Evolutionary conservation across 2,329 filamentous ascomycete genomes (phyloP).

Genomic region (Emydomyces testavorans): DNA sequence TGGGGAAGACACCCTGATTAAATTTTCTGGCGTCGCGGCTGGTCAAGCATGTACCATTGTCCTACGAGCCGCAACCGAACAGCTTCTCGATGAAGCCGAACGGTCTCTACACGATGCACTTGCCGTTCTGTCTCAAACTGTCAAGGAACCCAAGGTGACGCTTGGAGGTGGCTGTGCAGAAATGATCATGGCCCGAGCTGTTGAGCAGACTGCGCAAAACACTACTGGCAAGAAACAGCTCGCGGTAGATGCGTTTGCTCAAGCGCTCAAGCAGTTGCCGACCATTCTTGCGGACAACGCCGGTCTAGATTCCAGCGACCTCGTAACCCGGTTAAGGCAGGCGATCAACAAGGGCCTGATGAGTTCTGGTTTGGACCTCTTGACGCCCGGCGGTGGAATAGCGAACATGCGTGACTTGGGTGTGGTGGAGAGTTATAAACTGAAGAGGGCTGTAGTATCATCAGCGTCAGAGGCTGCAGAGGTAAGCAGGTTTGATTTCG

Average conservation of each 20-base stretch:
- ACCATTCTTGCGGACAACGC: constrained; percentile 97
- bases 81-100: constrained; percentile 93
- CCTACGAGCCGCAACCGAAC: constrained; percentile 87
- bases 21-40: constrained; percentile 89
- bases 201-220: constrained; percentile 84
- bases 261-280: constrained; percentile 80
- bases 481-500: constrained; percentile 45
- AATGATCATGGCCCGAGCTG: constrained; percentile 98
- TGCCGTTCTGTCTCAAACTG: constrained; percentile 90
- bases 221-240: constrained; percentile 94
- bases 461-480: constrained; percentile 94
- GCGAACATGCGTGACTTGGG: constrained; percentile 91
- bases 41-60: constrained; percentile 95
- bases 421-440: constrained; percentile 95
- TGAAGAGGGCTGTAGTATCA: constrained; percentile 95
- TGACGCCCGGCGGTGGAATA: constrained; percentile 81
- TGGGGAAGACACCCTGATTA: constrained; percentile 92
- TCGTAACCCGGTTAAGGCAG: constrained; percentile 82
- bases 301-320: constrained; percentile 85
- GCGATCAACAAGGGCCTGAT: constrained; percentile 91
- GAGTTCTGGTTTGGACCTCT: constrained; percentile 79
- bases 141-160: constrained; percentile 86
- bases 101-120: constrained; percentile 91
- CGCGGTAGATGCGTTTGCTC: constrained; percentile 79
- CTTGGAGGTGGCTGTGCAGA: constrained; percentile 92